phyloP scores from a whole-genome alignment of 2,329 filamentous ascomycete species.

The Botrytis galanthina region DNA sequence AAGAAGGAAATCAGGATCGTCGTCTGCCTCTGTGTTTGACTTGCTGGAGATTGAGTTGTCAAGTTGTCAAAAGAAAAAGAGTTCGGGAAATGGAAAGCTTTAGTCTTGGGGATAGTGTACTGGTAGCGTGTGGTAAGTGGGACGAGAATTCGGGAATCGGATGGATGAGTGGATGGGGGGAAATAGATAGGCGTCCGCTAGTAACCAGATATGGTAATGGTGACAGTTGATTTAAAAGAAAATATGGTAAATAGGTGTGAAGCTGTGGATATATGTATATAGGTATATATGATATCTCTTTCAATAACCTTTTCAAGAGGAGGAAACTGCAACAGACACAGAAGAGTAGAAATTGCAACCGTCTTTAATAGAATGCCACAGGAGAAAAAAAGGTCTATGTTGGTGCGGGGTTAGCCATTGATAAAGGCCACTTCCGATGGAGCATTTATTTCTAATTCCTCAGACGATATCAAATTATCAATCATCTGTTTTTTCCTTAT shows the following conservation, averaged over 20 bases:
- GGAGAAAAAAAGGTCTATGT: too few species aligned
- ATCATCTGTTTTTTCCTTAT: conserved; percentile 5
- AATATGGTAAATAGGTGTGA: not conserved
- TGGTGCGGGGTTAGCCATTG: not conserved
- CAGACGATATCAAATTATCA: not conserved
- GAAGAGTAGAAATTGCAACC: not conserved
- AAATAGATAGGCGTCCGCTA: not conserved
- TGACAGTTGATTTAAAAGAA: not conserved
- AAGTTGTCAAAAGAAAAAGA: not conserved
- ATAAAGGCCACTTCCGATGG: conserved; percentile 6
- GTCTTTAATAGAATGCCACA: not conserved
- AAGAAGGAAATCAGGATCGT: not conserved
- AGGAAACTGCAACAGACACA: not conserved
- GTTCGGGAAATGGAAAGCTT: conserved; percentile 5
- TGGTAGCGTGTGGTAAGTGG: conserved; percentile 10
- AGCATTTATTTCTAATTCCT: not conserved
- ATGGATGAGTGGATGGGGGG: not conserved
- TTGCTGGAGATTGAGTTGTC: not conserved
- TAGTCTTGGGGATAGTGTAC: not conserved
- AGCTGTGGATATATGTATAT: not conserved
- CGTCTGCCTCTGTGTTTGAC: conserved; percentile 14
- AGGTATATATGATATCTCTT: not conserved
- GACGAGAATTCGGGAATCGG: conserved; percentile 1
- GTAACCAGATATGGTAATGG: not conserved
- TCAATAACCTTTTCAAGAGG: too few species aligned